These are phyloP conservation scores for Trichoderma sp. DNA, from an alignment of 2,329 filamentous ascomycete genomes.

Conservation along the genomic window DNA sequence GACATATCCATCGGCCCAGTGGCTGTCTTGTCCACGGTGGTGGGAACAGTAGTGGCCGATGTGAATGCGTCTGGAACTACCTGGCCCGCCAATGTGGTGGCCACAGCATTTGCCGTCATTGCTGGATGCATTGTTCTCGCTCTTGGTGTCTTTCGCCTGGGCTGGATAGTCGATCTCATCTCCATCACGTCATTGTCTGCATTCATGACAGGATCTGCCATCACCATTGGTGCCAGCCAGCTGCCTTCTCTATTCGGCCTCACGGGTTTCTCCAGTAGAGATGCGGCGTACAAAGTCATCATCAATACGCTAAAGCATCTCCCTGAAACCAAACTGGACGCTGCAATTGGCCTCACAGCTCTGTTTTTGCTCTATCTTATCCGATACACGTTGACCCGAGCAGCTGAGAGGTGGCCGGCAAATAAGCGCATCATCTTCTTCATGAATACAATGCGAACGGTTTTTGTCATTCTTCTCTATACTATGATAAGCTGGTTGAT, in stretches of 20 bases:
- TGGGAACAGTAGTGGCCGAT: constrained; percentile 76
- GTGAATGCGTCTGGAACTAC: constrained; percentile 57
- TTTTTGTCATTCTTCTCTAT: constrained; percentile 89
- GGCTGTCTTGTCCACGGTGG: constrained; percentile 90
- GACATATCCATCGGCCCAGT: constrained; percentile 98
- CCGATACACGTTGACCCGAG: constrained; percentile 64
- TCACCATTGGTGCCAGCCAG: constrained; percentile 86
- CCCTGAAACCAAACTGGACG: constrained; percentile 70
- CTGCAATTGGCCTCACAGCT: constrained; percentile 84
- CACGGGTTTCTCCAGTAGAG: constrained; percentile 72
- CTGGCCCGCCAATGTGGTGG: constrained; percentile 67
- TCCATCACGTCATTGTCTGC: constrained; percentile 87
- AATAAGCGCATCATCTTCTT: constrained; percentile 84
- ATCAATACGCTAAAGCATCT: constrained; percentile 81
- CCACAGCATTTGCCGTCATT: constrained; percentile 77
- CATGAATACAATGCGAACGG: constrained; percentile 84
- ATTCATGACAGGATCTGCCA: constrained; percentile 95
- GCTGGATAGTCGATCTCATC: constrained; percentile 93
- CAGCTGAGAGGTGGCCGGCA: constrained; percentile 70
- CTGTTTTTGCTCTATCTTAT: constrained; percentile 77
- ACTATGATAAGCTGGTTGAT: constrained; percentile 87
- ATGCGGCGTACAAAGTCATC: constrained; percentile 77
- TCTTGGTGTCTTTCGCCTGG: constrained; percentile 77
- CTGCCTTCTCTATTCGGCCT: constrained; percentile 82
- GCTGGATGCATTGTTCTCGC: constrained; percentile 75